Conservation (phyloP, 148 eudicot genomes). For the Talinum fruticosum region DNA sequence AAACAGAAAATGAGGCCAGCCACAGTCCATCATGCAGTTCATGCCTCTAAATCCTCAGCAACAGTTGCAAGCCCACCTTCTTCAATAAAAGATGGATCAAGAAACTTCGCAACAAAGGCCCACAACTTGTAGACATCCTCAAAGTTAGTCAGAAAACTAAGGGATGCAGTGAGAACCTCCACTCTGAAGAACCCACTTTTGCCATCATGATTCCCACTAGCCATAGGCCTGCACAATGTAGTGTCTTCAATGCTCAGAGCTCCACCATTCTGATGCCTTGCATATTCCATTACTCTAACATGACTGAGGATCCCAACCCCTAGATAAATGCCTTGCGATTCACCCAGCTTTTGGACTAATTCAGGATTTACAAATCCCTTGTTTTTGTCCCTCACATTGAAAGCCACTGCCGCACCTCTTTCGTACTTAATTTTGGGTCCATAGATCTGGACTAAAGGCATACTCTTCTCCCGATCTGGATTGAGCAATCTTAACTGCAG, state of each 20-base stretch:
- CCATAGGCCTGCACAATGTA: constrained; percentile 83
- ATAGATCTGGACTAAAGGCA: constrained; percentile 74
- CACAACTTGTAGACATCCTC: constrained; percentile 90
- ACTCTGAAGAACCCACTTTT: constrained; percentile 67
- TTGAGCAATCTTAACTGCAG: constrained; percentile 62
- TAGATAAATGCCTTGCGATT: constrained; percentile 69
- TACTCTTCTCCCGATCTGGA: constrained; percentile 35
- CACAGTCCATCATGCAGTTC: constrained; percentile 17
- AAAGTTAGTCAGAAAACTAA: constrained; percentile 76
- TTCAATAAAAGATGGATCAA: constrained; percentile 59
- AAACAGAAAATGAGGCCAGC: background rate
- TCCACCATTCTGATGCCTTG: constrained; percentile 48
- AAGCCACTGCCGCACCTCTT: constrained; percentile 94
- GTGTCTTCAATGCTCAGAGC: constrained; percentile 54
- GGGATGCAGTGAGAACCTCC: constrained; percentile 93
- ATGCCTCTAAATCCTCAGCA: constrained; percentile 50
- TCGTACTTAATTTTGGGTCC: constrained; percentile 98
- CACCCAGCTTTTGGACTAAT: constrained; percentile 74
- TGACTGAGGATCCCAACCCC: constrained; percentile 89
- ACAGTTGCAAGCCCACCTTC: constrained; percentile 57
- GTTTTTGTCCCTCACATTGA: constrained; percentile 69
- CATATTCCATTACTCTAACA: constrained; percentile 50
- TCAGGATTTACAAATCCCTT: constrained; percentile 73
- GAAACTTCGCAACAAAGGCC: constrained; percentile 88
- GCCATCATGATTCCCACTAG: constrained; percentile 48